Evolutionary conservation across 2,329 filamentous ascomycete genomes (phyloP).

Genomic region (Microcera coccophila): DNA sequence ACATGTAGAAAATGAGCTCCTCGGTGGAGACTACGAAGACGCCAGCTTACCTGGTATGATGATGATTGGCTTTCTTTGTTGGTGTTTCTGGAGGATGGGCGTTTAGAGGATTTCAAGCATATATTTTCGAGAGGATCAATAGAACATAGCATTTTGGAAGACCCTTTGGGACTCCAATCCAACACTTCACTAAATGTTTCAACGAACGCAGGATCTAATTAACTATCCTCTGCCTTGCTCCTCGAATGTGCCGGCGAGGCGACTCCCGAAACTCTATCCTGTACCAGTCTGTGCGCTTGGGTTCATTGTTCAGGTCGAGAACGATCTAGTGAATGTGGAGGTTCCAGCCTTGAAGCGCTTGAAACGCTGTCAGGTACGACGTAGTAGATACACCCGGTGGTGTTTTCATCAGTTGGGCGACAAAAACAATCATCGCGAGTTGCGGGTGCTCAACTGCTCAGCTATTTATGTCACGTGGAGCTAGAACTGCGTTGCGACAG

Average conservation of each 20-base stretch:
- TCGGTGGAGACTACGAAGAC: constrained; percentile 18
- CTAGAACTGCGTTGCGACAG: background rate
- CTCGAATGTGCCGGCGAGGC: too few relatives aligned
- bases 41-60: constrained; percentile 20
- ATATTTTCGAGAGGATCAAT: constrained; percentile 7
- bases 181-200: too few relatives aligned
- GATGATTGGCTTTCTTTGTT: constrained; percentile 13
- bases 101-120: constrained; percentile 12
- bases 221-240: too few relatives aligned
- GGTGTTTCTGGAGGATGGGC: constrained; percentile 8
- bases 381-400: background rate
- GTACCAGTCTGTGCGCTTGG: constrained; percentile 1
- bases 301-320: constrained; percentile 2
- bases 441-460: background rate
- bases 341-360: constrained; percentile 1
- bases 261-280: background rate
- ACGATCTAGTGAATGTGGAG: constrained; percentile 1
- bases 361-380: constrained; percentile 6
- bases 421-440: background rate
- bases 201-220: too few relatives aligned
- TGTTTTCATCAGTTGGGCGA: constrained; percentile 3
- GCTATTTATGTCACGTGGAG: background rate
- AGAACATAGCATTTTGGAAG: constrained; percentile 8
- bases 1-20: constrained; percentile 21
- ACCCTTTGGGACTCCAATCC: background rate